These are phyloP conservation scores for Solanum acaule DNA, from an alignment of 257 asterid species.

Conservation along the genomic window DNA sequence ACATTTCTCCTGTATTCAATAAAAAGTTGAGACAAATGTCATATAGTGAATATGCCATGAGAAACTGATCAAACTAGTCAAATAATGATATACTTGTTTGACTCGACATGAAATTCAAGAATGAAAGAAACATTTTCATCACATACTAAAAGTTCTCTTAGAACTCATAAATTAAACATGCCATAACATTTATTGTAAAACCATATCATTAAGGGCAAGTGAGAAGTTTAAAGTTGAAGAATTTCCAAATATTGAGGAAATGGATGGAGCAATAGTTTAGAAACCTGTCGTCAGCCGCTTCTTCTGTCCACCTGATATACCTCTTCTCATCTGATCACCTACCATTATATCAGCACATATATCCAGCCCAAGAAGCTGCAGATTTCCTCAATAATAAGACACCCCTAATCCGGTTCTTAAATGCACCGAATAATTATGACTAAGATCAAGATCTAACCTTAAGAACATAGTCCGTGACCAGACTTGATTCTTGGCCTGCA, in stretches of 20 bases:
- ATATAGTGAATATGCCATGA: neutral
- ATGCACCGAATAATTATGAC: neutral
- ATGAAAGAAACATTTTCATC: neutral
- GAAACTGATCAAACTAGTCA: neutral
- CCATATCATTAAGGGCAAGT: neutral
- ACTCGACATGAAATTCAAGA: neutral
- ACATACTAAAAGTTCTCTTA: neutral
- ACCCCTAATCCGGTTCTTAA: neutral
- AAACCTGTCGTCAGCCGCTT: constrained; percentile 90
- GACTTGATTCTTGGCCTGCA: constrained; percentile 80
- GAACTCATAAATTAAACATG: neutral
- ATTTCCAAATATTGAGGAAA: neutral
- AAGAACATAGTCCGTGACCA: constrained; percentile 79
- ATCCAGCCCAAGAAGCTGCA: constrained; percentile 89
- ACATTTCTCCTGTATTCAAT: constrained; percentile 68
- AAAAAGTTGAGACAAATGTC: neutral
- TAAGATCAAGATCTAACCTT: constrained; percentile 41
- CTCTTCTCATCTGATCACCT: constrained; percentile 91
- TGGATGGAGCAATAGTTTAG: neutral
- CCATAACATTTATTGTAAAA: neutral
- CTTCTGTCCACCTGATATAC: constrained; percentile 97
- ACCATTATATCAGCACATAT: constrained; percentile 86
- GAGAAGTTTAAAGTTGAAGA: neutral
- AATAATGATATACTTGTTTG: neutral
- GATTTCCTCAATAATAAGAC: neutral